Base-by-base conservation (phyloP, 2,329 filamentous ascomycete genomes). In the Grosmannia huntii region DNA sequence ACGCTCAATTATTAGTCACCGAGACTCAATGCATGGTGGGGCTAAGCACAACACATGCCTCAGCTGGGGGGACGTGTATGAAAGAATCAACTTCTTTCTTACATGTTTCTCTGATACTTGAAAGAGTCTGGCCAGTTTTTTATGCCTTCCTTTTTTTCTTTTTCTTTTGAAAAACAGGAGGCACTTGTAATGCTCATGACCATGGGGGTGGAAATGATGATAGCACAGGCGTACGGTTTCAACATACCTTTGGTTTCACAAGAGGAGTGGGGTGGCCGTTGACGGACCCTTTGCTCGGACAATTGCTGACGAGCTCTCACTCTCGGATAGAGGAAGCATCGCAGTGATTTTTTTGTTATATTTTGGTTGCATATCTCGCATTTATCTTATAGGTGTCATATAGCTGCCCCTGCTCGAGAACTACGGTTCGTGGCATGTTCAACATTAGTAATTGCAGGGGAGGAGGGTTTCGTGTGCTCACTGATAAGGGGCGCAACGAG, bases 1-100 rank as follows among this genome's bases (percentile, higher is more conserved):
- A 69, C 80, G 66, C 89, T 99, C 71, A 91, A 88, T 77, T 87
- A 89, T 76, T 97, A 96, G 83, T 73, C 68, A 65, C 62, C 57
- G 60, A 62, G 54, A 50, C 11, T 41, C 56, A 11, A 41, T 21
- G 14, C 38, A 48, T 7, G 19, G 23, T 16, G 36, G 41, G 21
- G 46, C 31, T 51, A 21, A 27, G 16, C 33, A 55, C 12, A 48
- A 23, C 12, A 33, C 9, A 27, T 5, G 11, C 31, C 51, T 53
- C 31, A 14, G 31, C 33, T 11, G 51, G 31, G 33, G 23, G 51
- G 31, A 16, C 51, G 16, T 38, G n/a, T 25, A 31, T 9, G 31
- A 23, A 51, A 56, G 59, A 60, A 54, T 60, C 59, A 60, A 60
- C 59, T 60, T 61, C 59, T 60, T 55, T n/a, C 14, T 27, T 25